Conservation (phyloP, 1,139 yeast species). For the Geotrichum siamense region DNA sequence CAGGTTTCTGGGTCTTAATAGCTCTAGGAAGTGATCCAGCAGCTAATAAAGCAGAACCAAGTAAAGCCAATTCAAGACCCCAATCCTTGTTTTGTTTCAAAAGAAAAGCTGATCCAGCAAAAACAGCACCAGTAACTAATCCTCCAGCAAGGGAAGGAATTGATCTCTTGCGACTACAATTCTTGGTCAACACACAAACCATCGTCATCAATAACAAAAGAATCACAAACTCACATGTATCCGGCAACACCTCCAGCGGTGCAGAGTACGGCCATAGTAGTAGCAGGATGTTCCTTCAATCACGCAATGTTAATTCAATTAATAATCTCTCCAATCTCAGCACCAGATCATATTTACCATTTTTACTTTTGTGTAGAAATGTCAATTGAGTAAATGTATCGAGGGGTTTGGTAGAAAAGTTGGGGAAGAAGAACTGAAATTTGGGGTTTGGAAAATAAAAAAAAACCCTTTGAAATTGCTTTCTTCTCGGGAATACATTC, state of each 20-base stretch:
- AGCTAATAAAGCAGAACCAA: constrained; percentile 56
- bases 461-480: no score
- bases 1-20: constrained; percentile 56
- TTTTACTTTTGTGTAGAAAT: no score
- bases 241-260: constrained; percentile 72
- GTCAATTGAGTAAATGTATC: no score
- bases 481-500: no score
- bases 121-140: constrained; percentile 55
- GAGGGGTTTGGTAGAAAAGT: no score
- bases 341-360: no score
- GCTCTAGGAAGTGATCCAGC: constrained; percentile 69
- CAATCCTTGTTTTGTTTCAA: constrained; percentile 64
- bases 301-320: no score
- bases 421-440: no score
- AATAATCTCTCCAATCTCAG: no score
- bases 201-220: background rate
- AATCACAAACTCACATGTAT: constrained; percentile 38
- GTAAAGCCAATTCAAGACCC: constrained; percentile 77
- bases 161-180: constrained; percentile 53
- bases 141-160: constrained; percentile 81
- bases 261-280: constrained; percentile 66
- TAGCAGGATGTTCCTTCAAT: constrained; percentile 66
- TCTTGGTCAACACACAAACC: background rate
- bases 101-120: constrained; percentile 73
- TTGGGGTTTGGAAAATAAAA: no score